Percentiles rank a stretch among this genome's conserved stretches.
Conservation (phyloP, 2,329 filamentous ascomycete genomes). For the Mariannaea sp. region DNA sequence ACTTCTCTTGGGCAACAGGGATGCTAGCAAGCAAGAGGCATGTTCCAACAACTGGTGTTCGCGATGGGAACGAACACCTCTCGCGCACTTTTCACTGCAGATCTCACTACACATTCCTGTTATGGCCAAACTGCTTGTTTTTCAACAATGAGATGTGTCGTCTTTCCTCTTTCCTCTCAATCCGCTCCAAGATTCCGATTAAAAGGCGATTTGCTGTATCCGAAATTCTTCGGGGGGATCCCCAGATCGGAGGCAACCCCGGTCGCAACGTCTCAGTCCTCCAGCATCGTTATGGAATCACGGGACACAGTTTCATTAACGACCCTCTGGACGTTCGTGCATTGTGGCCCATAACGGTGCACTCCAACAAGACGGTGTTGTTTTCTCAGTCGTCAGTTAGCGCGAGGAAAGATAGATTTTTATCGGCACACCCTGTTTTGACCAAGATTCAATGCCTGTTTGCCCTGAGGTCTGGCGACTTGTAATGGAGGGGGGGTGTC, state of each 20-base stretch:
- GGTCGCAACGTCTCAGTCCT: slow-evolving; percentile 26
- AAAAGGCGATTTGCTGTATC: slow-evolving; percentile 7
- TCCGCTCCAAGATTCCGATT: not conserved
- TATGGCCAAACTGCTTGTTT: slow-evolving; percentile 11
- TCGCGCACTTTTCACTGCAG: not conserved
- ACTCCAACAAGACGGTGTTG: slow-evolving; percentile 34
- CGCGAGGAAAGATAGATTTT: slow-evolving; percentile 35
- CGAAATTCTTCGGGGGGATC: slow-evolving; percentile 16
- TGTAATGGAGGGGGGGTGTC: slow-evolving; percentile 11
- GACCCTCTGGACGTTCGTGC: slow-evolving; percentile 17
- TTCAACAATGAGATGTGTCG: slow-evolving; percentile 16
- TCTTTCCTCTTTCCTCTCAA: slow-evolving; percentile 4
- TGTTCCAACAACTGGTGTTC: slow-evolving; percentile 10
- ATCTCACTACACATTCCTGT: not conserved
- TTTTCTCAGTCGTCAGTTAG: slow-evolving; percentile 34
- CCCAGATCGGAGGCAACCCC: slow-evolving; percentile 17
- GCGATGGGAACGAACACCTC: not conserved
- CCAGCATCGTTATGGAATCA: slow-evolving; percentile 30
- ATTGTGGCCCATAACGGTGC: slow-evolving; percentile 30
- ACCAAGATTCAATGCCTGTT: slow-evolving; percentile 12
- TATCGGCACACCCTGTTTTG: slow-evolving; percentile 17
- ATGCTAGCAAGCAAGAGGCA: slow-evolving; percentile 11
- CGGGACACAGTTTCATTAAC: slow-evolving; percentile 28
- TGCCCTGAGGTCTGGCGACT: not conserved
- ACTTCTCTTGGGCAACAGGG: slow-evolving; percentile 18